A percentile compares a stretch with the other conserved stretches of the same genome.
These are phyloP conservation scores for Talaromyces adpressus DNA, from an alignment of 495 filamentous ascomycete species.

Conservation along the genomic window DNA sequence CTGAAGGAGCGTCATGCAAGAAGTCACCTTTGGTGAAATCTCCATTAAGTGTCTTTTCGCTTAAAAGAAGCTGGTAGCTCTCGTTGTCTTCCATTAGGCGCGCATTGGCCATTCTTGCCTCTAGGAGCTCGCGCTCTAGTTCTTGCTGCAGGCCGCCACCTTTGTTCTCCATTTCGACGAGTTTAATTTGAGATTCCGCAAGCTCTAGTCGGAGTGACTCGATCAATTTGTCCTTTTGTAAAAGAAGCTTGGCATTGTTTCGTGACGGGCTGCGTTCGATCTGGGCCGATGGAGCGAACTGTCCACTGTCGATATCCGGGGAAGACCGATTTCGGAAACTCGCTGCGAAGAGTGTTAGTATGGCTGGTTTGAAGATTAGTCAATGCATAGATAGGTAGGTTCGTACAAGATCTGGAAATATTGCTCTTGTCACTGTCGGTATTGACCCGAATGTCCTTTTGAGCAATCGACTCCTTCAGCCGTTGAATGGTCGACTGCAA, in stretches of 20 bases:
- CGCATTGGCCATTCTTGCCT: constrained; percentile 89
- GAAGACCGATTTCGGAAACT: constrained; percentile 46
- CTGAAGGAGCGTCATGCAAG: constrained; percentile 48
- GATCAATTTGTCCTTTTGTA: constrained; percentile 95
- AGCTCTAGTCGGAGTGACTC: constrained; percentile 86
- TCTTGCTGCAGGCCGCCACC: constrained; percentile 79
- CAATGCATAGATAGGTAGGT: too few relatives aligned
- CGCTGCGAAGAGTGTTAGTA: constrained; percentile 36
- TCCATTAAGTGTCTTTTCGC: constrained; percentile 88
- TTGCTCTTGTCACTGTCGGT: constrained; percentile 53
- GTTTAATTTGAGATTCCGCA: constrained; percentile 89
- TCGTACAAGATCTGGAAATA: constrained; percentile 66
- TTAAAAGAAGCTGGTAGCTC: constrained; percentile 89
- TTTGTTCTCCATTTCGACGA: constrained; percentile 88
- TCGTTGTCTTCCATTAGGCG: constrained; percentile 97
- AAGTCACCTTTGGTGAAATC: constrained; percentile 85
- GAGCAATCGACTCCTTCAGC: constrained; percentile 77
- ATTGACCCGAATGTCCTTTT: constrained; percentile 55
- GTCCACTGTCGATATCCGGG: constrained; percentile 48
- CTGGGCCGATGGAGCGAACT: constrained; percentile 83
- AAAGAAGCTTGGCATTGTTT: constrained; percentile 77
- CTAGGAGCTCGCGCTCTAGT: constrained; percentile 79
- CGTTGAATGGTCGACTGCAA: constrained; percentile 82
- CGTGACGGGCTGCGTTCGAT: constrained; percentile 73
- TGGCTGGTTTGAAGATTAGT: too few relatives aligned